These are phyloP conservation scores for Leptographium galeiforme DNA, from an alignment of 2,329 filamentous ascomycete genomes.

Conservation along the genomic window DNA sequence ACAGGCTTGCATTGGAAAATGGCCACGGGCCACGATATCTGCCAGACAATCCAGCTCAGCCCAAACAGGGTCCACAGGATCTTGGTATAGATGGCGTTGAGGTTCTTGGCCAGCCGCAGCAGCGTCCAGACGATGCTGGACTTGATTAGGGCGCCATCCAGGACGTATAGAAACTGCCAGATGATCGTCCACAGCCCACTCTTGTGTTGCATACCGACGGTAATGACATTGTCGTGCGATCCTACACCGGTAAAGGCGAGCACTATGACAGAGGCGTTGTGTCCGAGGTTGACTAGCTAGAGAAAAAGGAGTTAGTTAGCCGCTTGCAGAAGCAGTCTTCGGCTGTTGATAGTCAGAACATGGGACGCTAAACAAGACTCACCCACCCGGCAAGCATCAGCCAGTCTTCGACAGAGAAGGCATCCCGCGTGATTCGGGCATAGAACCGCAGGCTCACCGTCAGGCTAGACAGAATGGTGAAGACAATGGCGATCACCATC, in stretches of 20 bases:
- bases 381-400: conserved; percentile 3
- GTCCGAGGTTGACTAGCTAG: neutral
- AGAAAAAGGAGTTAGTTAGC: neutral
- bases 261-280: neutral
- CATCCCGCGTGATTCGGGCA: conserved; percentile 2
- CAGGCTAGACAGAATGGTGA: conserved; percentile 11
- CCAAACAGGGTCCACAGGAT: conserved; percentile 10
- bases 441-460: conserved; percentile 13
- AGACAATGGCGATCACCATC: conserved; percentile 4
- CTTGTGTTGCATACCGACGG: neutral
- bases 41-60: conserved; percentile 8
- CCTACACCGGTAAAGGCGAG: neutral
- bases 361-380: neutral
- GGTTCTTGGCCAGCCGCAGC: conserved; percentile 14
- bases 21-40: conserved; percentile 11
- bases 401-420: conserved; percentile 2
- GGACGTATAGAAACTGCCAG: conserved; percentile 4
- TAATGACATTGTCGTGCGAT: neutral
- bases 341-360: neutral
- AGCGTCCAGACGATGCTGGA: conserved; percentile 16
- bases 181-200: neutral
- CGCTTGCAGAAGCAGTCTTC: neutral
- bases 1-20: conserved; percentile 12
- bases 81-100: conserved; percentile 1
- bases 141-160: conserved; percentile 11